Base-by-base conservation (phyloP, 495 filamentous ascomycete species). In the Penicillium lagena region DNA sequence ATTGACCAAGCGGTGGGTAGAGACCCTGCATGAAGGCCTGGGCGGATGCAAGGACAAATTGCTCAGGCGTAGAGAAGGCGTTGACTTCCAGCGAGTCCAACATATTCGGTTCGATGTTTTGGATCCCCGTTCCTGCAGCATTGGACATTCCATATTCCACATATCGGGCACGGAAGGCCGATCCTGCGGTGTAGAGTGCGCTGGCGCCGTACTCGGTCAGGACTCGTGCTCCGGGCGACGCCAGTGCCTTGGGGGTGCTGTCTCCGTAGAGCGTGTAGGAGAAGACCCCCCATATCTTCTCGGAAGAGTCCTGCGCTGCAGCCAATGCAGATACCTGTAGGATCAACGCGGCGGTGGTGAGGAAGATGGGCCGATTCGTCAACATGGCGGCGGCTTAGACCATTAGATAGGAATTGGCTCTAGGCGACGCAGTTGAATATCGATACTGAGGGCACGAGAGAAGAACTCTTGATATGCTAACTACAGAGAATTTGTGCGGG, bases 11-110 rank as follows among this genome's bases (percentile, higher is more conserved):
- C 3, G 89, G 86, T 12, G 88, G 87, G 56, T 94, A 95, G 8
- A 94, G 68, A 8, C 83, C 87, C 66, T 90, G 86, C 55, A 91
- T 72, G 56, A 91, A 94, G 7, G 80, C 85, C 51, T 82, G 72
- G 1, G 84, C 85, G 5, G 85, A 85, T 13, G 69, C 79, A 39
- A 73, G 59, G 12, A 72, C 66, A 42, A 71, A 71, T 37, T 76
- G 66, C 43, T 78, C 62, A 31, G 75, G 66, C 7, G 65, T 64
- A 1, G 74, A 58, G n/a, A 66, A 40, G 32, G 78, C 59, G 14
- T 66, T 55, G 14, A 81, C 47, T 35, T 81, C 64, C 9, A 69
- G 62, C 17, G 70, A 59, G 46, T 76, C 63, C 7, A 80, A 51
- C n/a, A 53, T 45, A 43, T 71, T 55, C 6, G 67, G 51, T 12